Conservation (phyloP, 495 filamentous ascomycete species). For the Penicillium maclennaniae region DNA sequence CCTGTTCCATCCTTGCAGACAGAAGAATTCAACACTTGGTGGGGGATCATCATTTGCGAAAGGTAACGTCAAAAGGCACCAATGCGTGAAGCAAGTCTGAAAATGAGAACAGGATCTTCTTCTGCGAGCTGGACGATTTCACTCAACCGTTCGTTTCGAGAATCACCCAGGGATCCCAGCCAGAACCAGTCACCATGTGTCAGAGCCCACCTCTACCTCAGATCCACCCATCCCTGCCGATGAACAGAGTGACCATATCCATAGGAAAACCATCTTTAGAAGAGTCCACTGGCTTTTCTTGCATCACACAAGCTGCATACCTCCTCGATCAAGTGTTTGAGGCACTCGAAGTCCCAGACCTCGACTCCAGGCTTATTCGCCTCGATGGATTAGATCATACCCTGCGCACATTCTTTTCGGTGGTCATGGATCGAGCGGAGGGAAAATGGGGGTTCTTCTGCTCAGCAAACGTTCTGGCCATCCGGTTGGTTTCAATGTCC, state of each 20-base stretch:
- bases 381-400: slow-evolving; percentile 14
- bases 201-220: too few species aligned
- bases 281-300: too few species aligned
- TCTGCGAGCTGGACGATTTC: too few species aligned
- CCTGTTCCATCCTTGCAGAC: background rate
- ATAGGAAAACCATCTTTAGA: too few species aligned
- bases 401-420: slow-evolving; percentile 17
- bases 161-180: too few species aligned
- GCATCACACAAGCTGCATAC: too few species aligned
- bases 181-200: too few species aligned
- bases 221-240: too few species aligned
- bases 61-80: background rate
- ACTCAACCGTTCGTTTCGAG: too few species aligned
- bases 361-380: slow-evolving; percentile 12
- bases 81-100: too few species aligned
- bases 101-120: too few species aligned
- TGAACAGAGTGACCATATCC: too few species aligned
- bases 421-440: background rate
- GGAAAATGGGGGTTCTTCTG: background rate
- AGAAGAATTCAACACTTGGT: slow-evolving; percentile 35
- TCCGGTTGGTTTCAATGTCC: background rate
- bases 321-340: slow-evolving; percentile 22
- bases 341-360: slow-evolving; percentile 11
- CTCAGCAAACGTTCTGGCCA: background rate
- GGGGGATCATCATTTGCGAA: slow-evolving; percentile 19